Conservation (phyloP, 169 alveolate genomes). For the Plasmodium ovale region DNA sequence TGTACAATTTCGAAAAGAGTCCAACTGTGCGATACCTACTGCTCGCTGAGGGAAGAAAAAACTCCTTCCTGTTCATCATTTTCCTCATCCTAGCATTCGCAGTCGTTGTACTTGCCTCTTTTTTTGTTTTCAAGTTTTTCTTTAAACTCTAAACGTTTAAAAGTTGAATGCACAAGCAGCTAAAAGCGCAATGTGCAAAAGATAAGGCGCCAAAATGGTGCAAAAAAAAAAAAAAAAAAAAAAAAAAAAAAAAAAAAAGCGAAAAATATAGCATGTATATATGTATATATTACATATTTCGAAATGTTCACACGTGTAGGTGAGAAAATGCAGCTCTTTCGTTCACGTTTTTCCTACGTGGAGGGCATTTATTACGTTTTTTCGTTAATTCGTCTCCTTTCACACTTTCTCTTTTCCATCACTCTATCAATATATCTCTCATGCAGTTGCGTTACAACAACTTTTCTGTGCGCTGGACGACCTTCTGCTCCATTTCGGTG, state of each 20-base stretch:
- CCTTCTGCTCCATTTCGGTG: no score
- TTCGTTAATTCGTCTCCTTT: no score
- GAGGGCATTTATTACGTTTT: no score
- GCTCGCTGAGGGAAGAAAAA: conserved; percentile 34
- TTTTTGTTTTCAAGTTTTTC: conserved; percentile 62
- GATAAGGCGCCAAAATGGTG: no score
- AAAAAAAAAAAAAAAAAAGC: no score
- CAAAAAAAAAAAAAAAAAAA: neutral
- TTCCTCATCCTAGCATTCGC: conserved; percentile 31
- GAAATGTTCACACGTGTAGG: neutral
- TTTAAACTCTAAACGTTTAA: conserved; percentile 23
- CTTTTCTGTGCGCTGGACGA: no score
- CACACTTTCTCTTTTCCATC: no score
- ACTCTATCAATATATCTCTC: no score
- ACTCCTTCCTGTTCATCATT: conserved; percentile 14
- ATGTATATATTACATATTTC: neutral
- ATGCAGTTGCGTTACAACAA: no score
- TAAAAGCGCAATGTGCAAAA: neutral
- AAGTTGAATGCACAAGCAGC: neutral
- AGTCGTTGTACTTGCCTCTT: conserved; percentile 29
- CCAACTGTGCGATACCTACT: conserved; percentile 43
- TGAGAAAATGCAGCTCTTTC: no score
- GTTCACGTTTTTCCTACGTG: no score
- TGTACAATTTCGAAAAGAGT: conserved; percentile 47
- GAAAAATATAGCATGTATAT: neutral